Evolutionary conservation across 1,284 basidiomycete species (phyloP).

Genomic region (Fistulinella staudtii): DNA sequence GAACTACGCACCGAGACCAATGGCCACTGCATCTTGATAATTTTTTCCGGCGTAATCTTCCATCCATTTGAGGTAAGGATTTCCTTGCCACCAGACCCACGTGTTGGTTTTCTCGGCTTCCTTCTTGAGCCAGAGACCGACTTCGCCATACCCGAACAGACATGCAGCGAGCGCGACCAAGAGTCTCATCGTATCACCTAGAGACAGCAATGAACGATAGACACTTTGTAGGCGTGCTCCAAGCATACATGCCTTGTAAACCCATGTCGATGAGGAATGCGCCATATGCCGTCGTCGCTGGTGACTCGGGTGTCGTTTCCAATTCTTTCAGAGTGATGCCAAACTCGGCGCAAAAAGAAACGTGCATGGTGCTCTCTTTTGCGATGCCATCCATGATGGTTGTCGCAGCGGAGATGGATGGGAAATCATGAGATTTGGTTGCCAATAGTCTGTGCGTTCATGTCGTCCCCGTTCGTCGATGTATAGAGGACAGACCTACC

Average conservation of each 20-base stretch:
- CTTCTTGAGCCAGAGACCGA: slow-evolving; percentile 75
- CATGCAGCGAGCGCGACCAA: slow-evolving; percentile 84
- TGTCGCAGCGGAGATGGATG: slow-evolving; percentile 62
- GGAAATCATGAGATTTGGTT: slow-evolving; percentile 69
- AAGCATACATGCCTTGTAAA: slow-evolving; percentile 47
- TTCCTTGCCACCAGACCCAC: slow-evolving; percentile 60
- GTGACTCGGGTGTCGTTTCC: slow-evolving; percentile 57
- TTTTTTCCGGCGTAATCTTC: slow-evolving; percentile 72
- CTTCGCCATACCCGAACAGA: slow-evolving; percentile 92
- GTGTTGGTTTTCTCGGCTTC: slow-evolving; percentile 46
- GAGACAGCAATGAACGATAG: neutral
- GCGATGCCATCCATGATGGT: slow-evolving; percentile 65
- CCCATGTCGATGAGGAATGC: slow-evolving; percentile 83
- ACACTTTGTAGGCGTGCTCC: neutral
- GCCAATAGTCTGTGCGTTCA: slow-evolving; percentile 57
- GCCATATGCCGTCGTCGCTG: slow-evolving; percentile 79
- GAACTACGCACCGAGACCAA: slow-evolving; percentile 59
- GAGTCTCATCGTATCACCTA: slow-evolving; percentile 71
- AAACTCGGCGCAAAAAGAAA: slow-evolving; percentile 65
- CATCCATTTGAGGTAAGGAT: slow-evolving; percentile 80
- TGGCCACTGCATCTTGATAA: slow-evolving; percentile 69
- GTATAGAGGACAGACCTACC: slow-evolving; percentile 37
- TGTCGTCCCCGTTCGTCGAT: neutral
- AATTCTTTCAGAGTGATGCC: slow-evolving; percentile 63
- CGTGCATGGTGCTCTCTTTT: slow-evolving; percentile 73